phyloP scores from a whole-genome alignment of 2,329 filamentous ascomycete species.

The Alternaria infectoria region DNA sequence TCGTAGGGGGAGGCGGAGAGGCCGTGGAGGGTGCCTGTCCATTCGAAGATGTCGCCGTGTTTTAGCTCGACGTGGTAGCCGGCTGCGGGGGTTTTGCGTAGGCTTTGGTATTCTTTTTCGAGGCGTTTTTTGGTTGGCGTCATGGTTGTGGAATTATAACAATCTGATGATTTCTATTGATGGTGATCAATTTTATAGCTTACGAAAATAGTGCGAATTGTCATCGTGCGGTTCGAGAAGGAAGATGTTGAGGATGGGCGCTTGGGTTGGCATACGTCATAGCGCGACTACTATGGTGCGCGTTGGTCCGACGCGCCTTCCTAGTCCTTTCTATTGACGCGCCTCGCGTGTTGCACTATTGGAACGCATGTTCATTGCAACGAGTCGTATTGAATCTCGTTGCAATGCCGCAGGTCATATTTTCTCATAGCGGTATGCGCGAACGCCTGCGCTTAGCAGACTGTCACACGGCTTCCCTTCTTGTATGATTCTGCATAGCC shows the following conservation, averaged over 20 bases:
- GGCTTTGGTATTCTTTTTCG: slow-evolving; percentile 1
- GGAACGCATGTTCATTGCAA: too few species aligned
- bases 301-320: not conserved
- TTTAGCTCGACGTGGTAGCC: slow-evolving; percentile 1
- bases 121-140: not conserved
- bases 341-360: not conserved
- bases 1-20: not conserved
- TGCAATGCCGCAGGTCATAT: too few species aligned
- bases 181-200: too few species aligned
- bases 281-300: not conserved
- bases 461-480: not conserved
- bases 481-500: not conserved
- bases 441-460: not conserved
- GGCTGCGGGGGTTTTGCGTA: not conserved
- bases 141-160: not conserved
- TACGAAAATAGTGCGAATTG: too few species aligned
- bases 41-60: slow-evolving; percentile 1
- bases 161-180: too few species aligned
- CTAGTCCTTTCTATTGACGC: not conserved
- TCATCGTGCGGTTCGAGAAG: not conserved
- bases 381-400: too few species aligned
- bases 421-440: not conserved
- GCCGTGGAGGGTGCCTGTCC: not conserved
- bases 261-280: not conserved
- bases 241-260: not conserved